Conservation (phyloP, 805 yeast genomes). For the Candida railenensis region DNA sequence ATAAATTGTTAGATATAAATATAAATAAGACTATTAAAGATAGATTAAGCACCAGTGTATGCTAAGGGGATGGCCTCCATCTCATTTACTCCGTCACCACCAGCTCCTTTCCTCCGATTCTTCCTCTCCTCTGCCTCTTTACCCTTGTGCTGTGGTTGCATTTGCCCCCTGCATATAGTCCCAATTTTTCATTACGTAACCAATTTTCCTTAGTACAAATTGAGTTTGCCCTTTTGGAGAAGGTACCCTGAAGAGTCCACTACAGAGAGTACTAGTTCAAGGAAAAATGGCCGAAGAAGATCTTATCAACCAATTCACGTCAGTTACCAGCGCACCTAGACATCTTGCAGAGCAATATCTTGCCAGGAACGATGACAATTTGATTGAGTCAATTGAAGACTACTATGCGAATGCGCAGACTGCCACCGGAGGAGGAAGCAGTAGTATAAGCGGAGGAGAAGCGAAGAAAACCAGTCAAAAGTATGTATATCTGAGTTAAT, state of each 20-base stretch:
- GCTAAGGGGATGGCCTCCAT: too few species aligned
- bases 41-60: too few species aligned
- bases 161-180: too few species aligned
- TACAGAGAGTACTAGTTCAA: too few species aligned
- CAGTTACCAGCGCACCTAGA: conserved; percentile 33
- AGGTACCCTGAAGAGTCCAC: neutral
- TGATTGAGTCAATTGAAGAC: conserved; percentile 42
- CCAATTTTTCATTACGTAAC: too few species aligned
- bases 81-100: too few species aligned
- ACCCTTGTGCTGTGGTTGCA: too few species aligned
- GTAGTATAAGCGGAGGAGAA: neutral
- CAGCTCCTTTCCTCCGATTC: too few species aligned
- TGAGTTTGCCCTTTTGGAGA: neutral
- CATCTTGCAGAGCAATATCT: conserved; percentile 41
- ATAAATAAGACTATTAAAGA: too few species aligned
- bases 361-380: conserved; percentile 33
- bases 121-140: too few species aligned
- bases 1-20: neutral
- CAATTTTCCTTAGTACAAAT: neutral
- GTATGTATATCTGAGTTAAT: conserved; percentile 6
- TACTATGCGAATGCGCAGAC: conserved; percentile 25
- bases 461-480: neutral
- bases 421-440: neutral
- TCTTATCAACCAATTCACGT: conserved; percentile 32
- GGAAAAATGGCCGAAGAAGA: conserved; percentile 19